Conservation (phyloP, 2,329 filamentous ascomycete genomes). For the Exophiala aquamarina region DNA sequence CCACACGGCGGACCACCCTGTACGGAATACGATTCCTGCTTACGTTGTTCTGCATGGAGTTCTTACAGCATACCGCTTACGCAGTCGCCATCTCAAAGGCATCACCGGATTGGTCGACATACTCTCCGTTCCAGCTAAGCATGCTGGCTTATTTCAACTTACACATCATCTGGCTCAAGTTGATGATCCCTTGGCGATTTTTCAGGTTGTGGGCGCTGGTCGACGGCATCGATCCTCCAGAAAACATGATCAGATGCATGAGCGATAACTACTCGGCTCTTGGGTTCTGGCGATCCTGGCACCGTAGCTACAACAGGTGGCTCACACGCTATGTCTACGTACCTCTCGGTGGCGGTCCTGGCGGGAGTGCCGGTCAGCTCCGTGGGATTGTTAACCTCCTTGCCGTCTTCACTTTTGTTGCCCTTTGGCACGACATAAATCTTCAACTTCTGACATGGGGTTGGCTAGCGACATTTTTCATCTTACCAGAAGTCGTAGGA, state of each 20-base stretch:
- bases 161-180: conserved; percentile 95
- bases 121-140: conserved; percentile 82
- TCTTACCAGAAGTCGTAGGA: conserved; percentile 81
- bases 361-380: conserved; percentile 43
- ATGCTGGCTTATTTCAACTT: conserved; percentile 95
- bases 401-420: conserved; percentile 91
- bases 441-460: conserved; percentile 90
- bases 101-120: conserved; percentile 74
- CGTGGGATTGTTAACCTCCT: conserved; percentile 72
- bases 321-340: conserved; percentile 91
- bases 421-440: conserved; percentile 96
- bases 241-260: conserved; percentile 98
- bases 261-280: conserved; percentile 90
- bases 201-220: conserved; percentile 94
- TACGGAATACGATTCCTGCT: conserved; percentile 83
- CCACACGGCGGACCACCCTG: conserved; percentile 66
- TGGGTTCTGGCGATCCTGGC: conserved; percentile 95
- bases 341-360: conserved; percentile 66
- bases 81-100: conserved; percentile 87
- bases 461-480: conserved; percentile 92
- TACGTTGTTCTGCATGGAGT: conserved; percentile 82
- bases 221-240: conserved; percentile 89
- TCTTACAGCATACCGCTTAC: conserved; percentile 89
- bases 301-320: conserved; percentile 94
- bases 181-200: conserved; percentile 95